Conservation (phyloP, 2,329 filamentous ascomycete genomes). For the Shiraia bambusicola region DNA sequence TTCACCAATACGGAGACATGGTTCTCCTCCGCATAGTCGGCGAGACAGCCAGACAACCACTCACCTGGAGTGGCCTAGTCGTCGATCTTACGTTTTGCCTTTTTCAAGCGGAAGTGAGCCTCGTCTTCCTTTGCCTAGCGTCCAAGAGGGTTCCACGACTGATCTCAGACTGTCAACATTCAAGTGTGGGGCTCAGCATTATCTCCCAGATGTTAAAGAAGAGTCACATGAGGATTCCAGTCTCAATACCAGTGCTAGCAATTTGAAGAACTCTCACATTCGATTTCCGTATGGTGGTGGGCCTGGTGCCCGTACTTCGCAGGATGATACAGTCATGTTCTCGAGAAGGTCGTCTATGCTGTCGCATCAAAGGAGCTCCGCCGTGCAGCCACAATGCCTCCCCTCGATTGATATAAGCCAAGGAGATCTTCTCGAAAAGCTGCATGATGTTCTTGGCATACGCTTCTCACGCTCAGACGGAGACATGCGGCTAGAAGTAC, state of each 20-base stretch:
- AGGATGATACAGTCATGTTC: constrained; percentile 23
- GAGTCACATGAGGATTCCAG: constrained; percentile 52
- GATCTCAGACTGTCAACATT: constrained; percentile 35
- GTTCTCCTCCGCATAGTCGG: constrained; percentile 12
- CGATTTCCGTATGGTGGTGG: constrained; percentile 23
- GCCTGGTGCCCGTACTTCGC: constrained; percentile 20
- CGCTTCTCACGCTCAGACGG: constrained; percentile 45
- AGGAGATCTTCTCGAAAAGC: constrained; percentile 49
- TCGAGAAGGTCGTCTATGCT: constrained; percentile 22
- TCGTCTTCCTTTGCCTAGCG: constrained; percentile 10
- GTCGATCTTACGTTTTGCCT: constrained; percentile 12
- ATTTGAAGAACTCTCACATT: constrained; percentile 33
- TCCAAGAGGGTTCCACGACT: constrained; percentile 35
- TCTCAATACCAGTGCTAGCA: constrained; percentile 40
- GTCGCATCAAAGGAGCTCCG: constrained; percentile 21
- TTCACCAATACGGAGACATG: constrained; percentile 13
- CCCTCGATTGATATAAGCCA: constrained; percentile 53
- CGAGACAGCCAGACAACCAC: constrained; percentile 41
- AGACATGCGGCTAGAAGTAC: constrained; percentile 19
- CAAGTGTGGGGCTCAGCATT: constrained; percentile 33
- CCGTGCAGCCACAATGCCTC: constrained; percentile 41
- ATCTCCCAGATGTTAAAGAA: constrained; percentile 51
- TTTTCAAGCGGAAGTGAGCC: constrained; percentile 10
- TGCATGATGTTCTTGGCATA: constrained; percentile 48
- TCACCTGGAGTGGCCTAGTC: constrained; percentile 35